phyloP scores from a whole-genome alignment of 805 yeast genomes.

The Debaryomyces castellii region DNA sequence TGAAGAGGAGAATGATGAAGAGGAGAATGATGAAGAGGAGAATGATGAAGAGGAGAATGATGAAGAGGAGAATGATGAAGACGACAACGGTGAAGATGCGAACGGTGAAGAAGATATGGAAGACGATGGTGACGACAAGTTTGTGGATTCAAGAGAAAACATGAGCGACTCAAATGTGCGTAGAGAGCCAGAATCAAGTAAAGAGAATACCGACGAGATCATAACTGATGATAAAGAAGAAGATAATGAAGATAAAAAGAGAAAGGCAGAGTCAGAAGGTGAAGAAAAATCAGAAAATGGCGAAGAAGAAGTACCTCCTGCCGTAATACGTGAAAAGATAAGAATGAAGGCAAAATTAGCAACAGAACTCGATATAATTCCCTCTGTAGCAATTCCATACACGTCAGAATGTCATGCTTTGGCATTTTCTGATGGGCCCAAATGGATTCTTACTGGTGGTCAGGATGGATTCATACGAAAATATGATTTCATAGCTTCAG shows the following conservation, averaged over 20 bases:
- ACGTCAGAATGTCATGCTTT: slow-evolving; percentile 74
- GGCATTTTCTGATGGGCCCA: slow-evolving; percentile 75
- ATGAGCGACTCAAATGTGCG: not conserved
- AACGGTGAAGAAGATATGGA: slow-evolving; percentile 8
- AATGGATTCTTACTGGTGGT: slow-evolving; percentile 91
- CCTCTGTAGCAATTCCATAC: slow-evolving; percentile 86
- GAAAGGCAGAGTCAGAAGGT: not conserved
- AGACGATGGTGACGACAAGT: slow-evolving; percentile 9
- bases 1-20: no score
- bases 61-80: slow-evolving; percentile 9
- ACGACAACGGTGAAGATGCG: slow-evolving; percentile 9
- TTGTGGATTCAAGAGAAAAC: not conserved
- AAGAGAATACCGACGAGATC: slow-evolving; percentile 1
- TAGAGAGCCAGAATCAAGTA: not conserved
- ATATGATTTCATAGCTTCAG: slow-evolving; percentile 80
- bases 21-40: slow-evolving; percentile 12
- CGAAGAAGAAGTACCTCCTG: slow-evolving; percentile 1
- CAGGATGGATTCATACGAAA: slow-evolving; percentile 92
- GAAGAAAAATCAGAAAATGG: not conserved
- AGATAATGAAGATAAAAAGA: not conserved
- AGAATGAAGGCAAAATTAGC: slow-evolving; percentile 49
- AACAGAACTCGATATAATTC: slow-evolving; percentile 66
- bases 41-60: slow-evolving; percentile 14
- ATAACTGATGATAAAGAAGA: slow-evolving; percentile 2
- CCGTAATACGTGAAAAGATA: slow-evolving; percentile 20